These are phyloP conservation scores for Logfia minima DNA, from an alignment of 129 eudicot genomes.

Conservation along the genomic window DNA sequence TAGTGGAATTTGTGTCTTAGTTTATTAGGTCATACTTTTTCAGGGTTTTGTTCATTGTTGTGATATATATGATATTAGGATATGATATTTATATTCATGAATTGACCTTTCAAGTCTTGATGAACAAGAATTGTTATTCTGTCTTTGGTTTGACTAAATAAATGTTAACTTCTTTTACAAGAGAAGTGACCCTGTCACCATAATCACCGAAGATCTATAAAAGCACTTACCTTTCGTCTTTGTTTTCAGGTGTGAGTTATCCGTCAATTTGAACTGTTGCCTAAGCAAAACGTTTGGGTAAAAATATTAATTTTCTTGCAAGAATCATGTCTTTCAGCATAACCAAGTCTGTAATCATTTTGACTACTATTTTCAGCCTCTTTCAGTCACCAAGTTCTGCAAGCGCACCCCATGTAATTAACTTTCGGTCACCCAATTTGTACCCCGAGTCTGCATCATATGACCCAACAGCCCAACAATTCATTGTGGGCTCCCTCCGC, in stretches of 20 bases:
- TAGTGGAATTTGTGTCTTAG: neutral
- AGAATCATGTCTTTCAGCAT: conserved; percentile 34
- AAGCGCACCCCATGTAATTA: conserved; percentile 58
- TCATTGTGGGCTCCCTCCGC: conserved; percentile 68
- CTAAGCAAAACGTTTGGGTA: neutral
- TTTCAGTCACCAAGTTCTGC: conserved; percentile 23
- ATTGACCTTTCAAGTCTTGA: neutral
- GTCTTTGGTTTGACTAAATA: neutral
- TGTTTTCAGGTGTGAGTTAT: conserved; percentile 22
- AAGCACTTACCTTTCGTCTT: conserved; percentile 8
- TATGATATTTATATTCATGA: neutral
- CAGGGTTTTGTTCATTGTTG: neutral
- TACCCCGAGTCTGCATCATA: conserved; percentile 73
- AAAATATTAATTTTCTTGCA: neutral
- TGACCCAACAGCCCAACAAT: conserved; percentile 72
- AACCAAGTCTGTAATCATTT: conserved; percentile 27
- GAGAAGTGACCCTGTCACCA: conserved; percentile 4
- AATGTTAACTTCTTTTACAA: conserved; percentile 28
- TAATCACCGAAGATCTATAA: neutral
- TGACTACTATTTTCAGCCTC: conserved; percentile 25
- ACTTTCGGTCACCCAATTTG: conserved; percentile 65
- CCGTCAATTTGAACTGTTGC: neutral
- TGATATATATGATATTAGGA: neutral
- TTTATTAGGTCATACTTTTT: neutral
- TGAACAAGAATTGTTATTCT: neutral